Conservation (phyloP, 148 eudicot genomes). For the Selenicereus undatus region DNA sequence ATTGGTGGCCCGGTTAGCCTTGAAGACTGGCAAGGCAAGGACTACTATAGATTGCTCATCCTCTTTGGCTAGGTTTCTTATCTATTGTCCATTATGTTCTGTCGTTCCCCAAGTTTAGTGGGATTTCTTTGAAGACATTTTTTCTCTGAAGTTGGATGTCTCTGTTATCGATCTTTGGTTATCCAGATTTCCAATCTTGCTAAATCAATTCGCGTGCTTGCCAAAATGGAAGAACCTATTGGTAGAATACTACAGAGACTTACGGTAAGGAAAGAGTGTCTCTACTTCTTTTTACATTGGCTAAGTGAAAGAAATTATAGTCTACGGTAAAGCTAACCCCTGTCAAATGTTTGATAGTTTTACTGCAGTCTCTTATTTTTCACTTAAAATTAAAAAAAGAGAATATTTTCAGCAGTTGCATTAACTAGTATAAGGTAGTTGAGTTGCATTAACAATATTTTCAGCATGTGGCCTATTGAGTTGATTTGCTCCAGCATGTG, state of each 20-base stretch:
- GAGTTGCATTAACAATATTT: too few relatives aligned
- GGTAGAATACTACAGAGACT: conserved; percentile 75
- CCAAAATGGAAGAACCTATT: conserved; percentile 93
- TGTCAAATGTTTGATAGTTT: neutral
- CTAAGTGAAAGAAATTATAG: neutral
- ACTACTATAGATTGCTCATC: conserved; percentile 1
- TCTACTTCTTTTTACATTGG: neutral
- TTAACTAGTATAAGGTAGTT: neutral
- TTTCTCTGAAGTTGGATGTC: conserved; percentile 9
- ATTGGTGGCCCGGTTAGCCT: conserved; percentile 63
- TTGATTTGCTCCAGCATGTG: too few relatives aligned
- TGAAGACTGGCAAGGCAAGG: conserved; percentile 85
- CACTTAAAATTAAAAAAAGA: neutral
- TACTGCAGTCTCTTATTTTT: neutral
- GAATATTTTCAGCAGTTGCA: neutral
- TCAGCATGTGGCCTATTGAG: too few relatives aligned
- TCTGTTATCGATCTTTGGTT: conserved; percentile 1
- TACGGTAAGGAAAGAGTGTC: conserved; percentile 44
- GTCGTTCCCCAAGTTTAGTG: neutral
- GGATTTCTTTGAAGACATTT: neutral
- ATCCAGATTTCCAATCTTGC: conserved; percentile 71
- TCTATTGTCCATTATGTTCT: neutral
- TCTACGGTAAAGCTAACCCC: neutral
- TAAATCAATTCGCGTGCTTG: conserved; percentile 81
- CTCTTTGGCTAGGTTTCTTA: conserved; percentile 17